Percentiles rank a stretch among this genome's conserved stretches.
phyloP scores from a whole-genome alignment of 768 basidiomycete species.

The Phylloporus rhodoxanthus region DNA sequence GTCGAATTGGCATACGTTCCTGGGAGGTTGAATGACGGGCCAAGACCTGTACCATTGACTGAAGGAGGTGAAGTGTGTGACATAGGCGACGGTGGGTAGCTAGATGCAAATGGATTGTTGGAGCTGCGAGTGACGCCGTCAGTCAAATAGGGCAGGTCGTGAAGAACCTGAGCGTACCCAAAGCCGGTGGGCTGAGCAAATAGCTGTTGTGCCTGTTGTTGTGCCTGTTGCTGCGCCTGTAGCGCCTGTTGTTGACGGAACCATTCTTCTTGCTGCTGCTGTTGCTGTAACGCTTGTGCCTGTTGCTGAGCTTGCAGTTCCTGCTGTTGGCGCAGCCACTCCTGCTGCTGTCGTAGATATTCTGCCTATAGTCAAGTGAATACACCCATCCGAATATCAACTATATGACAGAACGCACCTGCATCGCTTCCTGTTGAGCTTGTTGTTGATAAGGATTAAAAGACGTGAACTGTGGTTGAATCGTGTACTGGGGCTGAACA shows the following conservation, averaged over 20 bases:
- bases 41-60: conserved; percentile 26
- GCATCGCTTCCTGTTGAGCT: conserved; percentile 82
- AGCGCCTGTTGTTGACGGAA: conserved; percentile 56
- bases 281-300: conserved; percentile 37
- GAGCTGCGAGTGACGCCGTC: conserved; percentile 47
- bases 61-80: conserved; percentile 32
- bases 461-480: conserved; percentile 83
- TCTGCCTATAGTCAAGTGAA: conserved; percentile 34
- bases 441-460: conserved; percentile 96
- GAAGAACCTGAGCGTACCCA: conserved; percentile 41
- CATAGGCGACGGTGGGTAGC: conserved; percentile 27
- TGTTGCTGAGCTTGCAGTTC: conserved; percentile 40
- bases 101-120: conserved; percentile 90
- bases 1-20: conserved; percentile 57
- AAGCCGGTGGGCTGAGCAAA: conserved; percentile 69
- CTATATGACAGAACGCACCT: conserved; percentile 31
- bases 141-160: conserved; percentile 9
- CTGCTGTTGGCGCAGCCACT: conserved; percentile 66
- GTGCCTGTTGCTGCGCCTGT: conserved; percentile 41
- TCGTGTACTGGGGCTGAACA: conserved; percentile 65
- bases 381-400: background rate
- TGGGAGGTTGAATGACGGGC: conserved; percentile 60
- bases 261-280: conserved; percentile 48
- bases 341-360: conserved; percentile 50
- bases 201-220: conserved; percentile 32